Percentiles rank a stretch among this genome's conserved stretches.
These are phyloP conservation scores for Gamarada debralockiae DNA, from an alignment of 495 filamentous ascomycete species.

Conservation along the genomic window DNA sequence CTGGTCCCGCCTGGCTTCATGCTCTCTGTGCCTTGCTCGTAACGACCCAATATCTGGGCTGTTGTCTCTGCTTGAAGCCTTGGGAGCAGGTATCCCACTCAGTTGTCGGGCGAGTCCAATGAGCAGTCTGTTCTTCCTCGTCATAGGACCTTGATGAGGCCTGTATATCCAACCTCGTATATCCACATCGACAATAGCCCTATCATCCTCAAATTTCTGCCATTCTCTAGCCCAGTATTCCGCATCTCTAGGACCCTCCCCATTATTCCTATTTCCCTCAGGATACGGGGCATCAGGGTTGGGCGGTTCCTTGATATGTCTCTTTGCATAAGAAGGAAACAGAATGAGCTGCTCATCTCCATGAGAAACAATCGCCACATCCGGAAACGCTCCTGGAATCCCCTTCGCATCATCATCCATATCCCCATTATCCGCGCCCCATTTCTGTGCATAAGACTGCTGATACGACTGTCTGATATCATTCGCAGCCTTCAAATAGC, in stretches of 20 bases:
- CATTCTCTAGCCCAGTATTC: constrained; percentile 69
- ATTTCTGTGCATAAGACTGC: constrained; percentile 64
- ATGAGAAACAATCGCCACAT: constrained; percentile 70
- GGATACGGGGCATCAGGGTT: constrained; percentile 19
- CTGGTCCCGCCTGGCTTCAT: constrained; percentile 43
- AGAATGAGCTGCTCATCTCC: constrained; percentile 90
- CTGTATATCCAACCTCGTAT: constrained; percentile 88
- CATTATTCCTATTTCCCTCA: constrained; percentile 18
- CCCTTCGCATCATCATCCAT: constrained; percentile 50
- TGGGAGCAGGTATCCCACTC: constrained; percentile 73
- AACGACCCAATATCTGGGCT: constrained; percentile 16
- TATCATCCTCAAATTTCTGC: constrained; percentile 67
- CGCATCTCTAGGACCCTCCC: constrained; percentile 39
- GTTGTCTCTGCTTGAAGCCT: constrained; percentile 19
- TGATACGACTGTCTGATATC: constrained; percentile 89
- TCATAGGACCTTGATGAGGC: constrained; percentile 83
- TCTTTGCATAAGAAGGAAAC: constrained; percentile 82
- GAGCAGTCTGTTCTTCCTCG: constrained; percentile 77
- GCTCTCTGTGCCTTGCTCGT: constrained; percentile 29
- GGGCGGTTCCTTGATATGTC: constrained; percentile 47
- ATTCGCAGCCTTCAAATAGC: constrained; percentile 83
- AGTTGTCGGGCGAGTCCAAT: constrained; percentile 79
- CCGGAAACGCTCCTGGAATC: constrained; percentile 76
- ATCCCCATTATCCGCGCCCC: constrained; percentile 46
- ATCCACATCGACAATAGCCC: constrained; percentile 87